Base-by-base conservation (phyloP, 2,329 filamentous ascomycete genomes). In the Colletotrichum salicis region DNA sequence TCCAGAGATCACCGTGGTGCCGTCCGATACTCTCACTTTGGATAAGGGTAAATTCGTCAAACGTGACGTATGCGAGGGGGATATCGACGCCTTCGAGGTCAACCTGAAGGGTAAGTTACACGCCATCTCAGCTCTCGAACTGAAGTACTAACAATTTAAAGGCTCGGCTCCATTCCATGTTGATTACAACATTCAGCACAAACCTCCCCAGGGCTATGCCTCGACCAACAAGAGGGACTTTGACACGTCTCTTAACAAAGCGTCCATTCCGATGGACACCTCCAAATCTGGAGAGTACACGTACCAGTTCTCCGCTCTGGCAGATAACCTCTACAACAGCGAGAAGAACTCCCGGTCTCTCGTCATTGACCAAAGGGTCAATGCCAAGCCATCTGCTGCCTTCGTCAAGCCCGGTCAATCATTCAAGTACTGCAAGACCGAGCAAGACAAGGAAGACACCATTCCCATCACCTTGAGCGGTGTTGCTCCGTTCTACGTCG, bases 401-500 rank as follows among this genome's bases (percentile, higher is more conserved):
- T 99, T 99, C 79, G 87, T 89, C 70, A 94, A 94, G 75, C 94
- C 95, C 3, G 95, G 95, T 19, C 96, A 96, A 81, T 95, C 94
- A 0, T 98, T 98, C 86, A 97, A 96, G 80, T 97, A 96, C 82
- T 99, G 96, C 83, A 92, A 95, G 80, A 91, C 95, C 59, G 94
- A 97, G 77, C 89, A 93, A 62, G 90, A 90, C 65, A 90, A 91
- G 37, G 94, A 97, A 77, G 95, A 99, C 78, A 91, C 90, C 52
- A 97, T 99, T 66, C 95, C 96, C 0, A 92, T 99, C 71, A 91
- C 89, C 2, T 87, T 99, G 22, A 93, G 93, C 71, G 96, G 96
- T 51, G 86, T 92, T 19, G 90, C 96, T 7, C 96, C 96, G 0
- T 99, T 99, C 84, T 92, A 92, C 59, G 86, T 99, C 5, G 96